Evolutionary conservation across 2,329 filamentous ascomycete species (phyloP), one percentile per base, ranked within the genome.

Genomic region (Ceratocystis eucalypticola): DNA sequence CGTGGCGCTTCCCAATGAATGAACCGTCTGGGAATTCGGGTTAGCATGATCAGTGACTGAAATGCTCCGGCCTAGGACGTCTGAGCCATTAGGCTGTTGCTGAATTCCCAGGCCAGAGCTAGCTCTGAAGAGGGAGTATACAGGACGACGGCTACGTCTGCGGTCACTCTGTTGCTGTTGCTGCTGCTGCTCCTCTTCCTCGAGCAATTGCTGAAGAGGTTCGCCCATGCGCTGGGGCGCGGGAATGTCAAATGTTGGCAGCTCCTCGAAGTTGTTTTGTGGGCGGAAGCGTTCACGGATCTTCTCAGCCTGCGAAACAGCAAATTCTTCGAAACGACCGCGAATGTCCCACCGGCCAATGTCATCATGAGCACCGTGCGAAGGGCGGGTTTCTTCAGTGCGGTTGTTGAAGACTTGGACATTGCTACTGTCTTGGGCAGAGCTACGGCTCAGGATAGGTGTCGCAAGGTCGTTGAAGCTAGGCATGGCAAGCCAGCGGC

Each of bases 161-260:
- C 8, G 37, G 10, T 66, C 20, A 4, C 22, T 37, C 33, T 66
- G 44, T 7, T 44, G 25, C 62, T 37, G 30, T 37, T 41, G 50
- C 37, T 44, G 64, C 37, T 44, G 64, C 30, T 62, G 45, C 41
- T 74, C 78, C 66, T 84, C 81, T 68, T 85, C 82, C 67, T 84
- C 81, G 1, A 84, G 73, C 6, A 85, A 76, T 65, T 80, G 78
- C n/a, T 80, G 79, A 3, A 86, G 72, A 61, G 82, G 80, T 0
- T 80, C 79, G 4, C 83, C 82, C 67, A 79, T 76, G n/a, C 84
- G 78, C 45, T 80, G 78, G 20, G 84, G 84, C 0, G 84, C 83
- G 2, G 84, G 84, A 15, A 87, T 85, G 6, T 85, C 79, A 20
- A 78, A 83, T 1, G 84, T 79, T 1, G 84, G 83, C 20, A 87